phyloP scores from a whole-genome alignment of 768 basidiomycete genomes.

The Tricholoma sp. region DNA sequence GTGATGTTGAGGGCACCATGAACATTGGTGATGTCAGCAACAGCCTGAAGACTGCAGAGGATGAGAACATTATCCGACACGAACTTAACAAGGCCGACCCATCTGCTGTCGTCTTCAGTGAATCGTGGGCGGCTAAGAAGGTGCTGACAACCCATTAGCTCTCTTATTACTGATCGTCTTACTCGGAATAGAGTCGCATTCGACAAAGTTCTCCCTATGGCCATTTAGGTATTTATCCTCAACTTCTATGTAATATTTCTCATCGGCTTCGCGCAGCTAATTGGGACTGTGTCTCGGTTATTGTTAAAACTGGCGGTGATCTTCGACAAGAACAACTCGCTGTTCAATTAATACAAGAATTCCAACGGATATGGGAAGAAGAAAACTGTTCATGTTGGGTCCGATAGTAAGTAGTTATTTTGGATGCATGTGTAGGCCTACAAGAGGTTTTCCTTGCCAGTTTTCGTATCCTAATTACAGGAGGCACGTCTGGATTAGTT shows the following conservation, averaged over 20 bases:
- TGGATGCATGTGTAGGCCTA: background rate
- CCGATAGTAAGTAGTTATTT: conserved; percentile 58
- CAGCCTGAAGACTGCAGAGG: conserved; percentile 69
- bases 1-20: conserved; percentile 64
- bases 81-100: conserved; percentile 96
- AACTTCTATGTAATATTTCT: conserved; percentile 1
- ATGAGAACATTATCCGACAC: conserved; percentile 88
- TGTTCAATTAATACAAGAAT: conserved; percentile 90
- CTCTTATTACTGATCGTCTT: background rate
- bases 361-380: conserved; percentile 92
- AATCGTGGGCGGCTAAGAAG: conserved; percentile 94
- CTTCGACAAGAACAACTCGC: conserved; percentile 96
- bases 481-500: conserved; percentile 87
- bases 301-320: conserved; percentile 97
- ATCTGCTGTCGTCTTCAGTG: conserved; percentile 91
- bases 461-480: conserved; percentile 95
- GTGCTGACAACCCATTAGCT: conserved; percentile 27
- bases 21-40: conserved; percentile 44
- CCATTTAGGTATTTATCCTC: conserved; percentile 61
- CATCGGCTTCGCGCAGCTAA: conserved; percentile 44
- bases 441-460: conserved; percentile 31
- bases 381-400: conserved; percentile 93
- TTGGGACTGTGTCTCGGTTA: conserved; percentile 93
- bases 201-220: conserved; percentile 93
- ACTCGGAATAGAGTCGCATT: conserved; percentile 65